Evolutionary conservation across 805 yeast species (phyloP), one percentile per base, ranked within the genome.

Genomic region (Pichia cephalocereana): DNA sequence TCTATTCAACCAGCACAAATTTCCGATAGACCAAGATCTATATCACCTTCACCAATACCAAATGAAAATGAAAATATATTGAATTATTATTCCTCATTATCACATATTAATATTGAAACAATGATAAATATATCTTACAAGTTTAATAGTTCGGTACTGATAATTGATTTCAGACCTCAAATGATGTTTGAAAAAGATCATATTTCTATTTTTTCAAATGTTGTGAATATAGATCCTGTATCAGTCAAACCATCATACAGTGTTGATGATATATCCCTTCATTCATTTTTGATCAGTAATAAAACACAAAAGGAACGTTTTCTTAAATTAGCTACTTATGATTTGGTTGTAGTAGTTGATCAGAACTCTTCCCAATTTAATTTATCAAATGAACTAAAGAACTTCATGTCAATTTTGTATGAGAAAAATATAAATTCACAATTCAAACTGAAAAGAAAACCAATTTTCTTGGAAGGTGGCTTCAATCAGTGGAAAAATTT

Each of bases 221-320:
- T 84, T 9, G 72, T 86, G 11, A 86, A 90, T 59, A 74, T 90
- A 18, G 96, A 87, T 46, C 96, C 97, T 0, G 70, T 75, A 18
- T 71, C 79, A 0, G 67, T 82, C 18, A 65, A 79, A 46, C 61
- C 65, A 1, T 66, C 68, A 10, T 76, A 77, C 58, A 70, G 76
- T 0, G 86, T 85, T 56, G 65, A 62, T n/a, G 91, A 83, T 47
- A 65, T 90, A n/a, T 86, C 83, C 55, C 73, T 70, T 40, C 66
- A 76, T 43, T 73, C 91, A 11, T 66, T 80, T 49, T 62, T 78
- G 15, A 71, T 76, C 3, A 70, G 85, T 15, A 78, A 89, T 2
- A 70, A 70, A 14, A 61, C 62, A 4, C 93, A 87, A 57, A 74
- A 73, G 45, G 60, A 57, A 1, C 53, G 74, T 44, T 89, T 89